Evolutionary conservation across 2,329 filamentous ascomycete species (phyloP), one percentile per base, ranked within the genome.

Genomic region (Trichoderma koningiopsis): DNA sequence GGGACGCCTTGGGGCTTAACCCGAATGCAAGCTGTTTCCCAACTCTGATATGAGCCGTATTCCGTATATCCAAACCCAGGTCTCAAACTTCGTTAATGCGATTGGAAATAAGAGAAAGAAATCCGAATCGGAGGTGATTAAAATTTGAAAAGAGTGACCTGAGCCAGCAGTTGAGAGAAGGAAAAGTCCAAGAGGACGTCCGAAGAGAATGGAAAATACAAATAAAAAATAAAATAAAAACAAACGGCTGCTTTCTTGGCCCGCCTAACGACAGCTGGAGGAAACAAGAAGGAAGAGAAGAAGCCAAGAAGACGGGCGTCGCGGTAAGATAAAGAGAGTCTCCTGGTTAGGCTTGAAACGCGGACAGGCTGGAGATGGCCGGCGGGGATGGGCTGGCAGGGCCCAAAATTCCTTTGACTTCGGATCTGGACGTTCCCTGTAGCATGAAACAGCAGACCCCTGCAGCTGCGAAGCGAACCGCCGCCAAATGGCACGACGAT

Each of bases 91-190:
- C 22, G 40, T 52, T 10, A 62, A 35, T 29, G 43, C 63, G 35
- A 58, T n/a, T 49, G 58, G 66, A 71, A 71, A 57, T 14, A 69
- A 49, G 40, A 55, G 67, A 47, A 66, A 35, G 29, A 35, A 58
- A 56, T 33, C 35, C 53, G 37, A 64, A 70, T 57, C 55, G 29
- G 61, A 67, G 61, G 61, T 69, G 68, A 67, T 35, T 37, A 67
- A 59, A 57, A 59, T 13, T 35, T 47, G 37, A 75, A 79, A 78
- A 79, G 77, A 79, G 77, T 78, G 81, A 82, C 86, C 86, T 88
- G 86, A 88, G 81, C 86, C 86, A 89, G 87, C 86, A 88, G 87
- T 71, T 47, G 35, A 27, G 35, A 29, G 65, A 64, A 63, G 52
- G 40, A 33, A 70, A 59, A 22, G 58, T 31, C 59, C 62, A 61